Percentiles rank a stretch among this genome's conserved stretches.
These are phyloP conservation scores for Melaleuca quinquenervia DNA, from an alignment of 345 rosid species.

Conservation along the genomic window DNA sequence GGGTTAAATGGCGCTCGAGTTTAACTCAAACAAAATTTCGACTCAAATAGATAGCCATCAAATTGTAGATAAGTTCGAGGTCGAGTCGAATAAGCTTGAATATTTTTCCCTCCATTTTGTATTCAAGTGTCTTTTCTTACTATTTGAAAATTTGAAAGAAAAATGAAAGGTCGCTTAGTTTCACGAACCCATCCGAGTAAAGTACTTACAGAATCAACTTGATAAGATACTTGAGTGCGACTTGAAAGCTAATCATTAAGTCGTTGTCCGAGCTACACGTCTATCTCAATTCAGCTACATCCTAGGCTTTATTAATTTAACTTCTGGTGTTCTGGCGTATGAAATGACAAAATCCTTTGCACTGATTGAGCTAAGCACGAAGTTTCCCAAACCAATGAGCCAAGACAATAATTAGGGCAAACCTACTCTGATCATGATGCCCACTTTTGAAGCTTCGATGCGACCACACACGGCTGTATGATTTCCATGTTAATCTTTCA, in stretches of 20 bases:
- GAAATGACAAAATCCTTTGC: not conserved
- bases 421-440: not conserved
- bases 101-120: too few species aligned
- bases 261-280: not conserved
- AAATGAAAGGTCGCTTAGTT: too few species aligned
- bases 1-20: too few species aligned
- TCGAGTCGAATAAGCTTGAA: too few species aligned
- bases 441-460: not conserved
- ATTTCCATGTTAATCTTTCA: not conserved
- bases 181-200: not conserved
- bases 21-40: too few species aligned
- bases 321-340: not conserved
- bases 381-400: not conserved
- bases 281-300: not conserved
- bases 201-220: not conserved
- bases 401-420: not conserved
- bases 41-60: too few species aligned
- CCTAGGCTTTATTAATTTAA: not conserved
- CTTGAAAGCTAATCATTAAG: too few species aligned
- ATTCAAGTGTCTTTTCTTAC: too few species aligned
- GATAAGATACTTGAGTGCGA: not conserved
- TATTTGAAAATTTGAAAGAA: too few species aligned
- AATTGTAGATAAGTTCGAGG: too few species aligned
- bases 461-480: not conserved
- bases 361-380: not conserved